Evolutionary conservation across 306 rosid species (phyloP).

Genomic region (Crataegus laevigata): DNA sequence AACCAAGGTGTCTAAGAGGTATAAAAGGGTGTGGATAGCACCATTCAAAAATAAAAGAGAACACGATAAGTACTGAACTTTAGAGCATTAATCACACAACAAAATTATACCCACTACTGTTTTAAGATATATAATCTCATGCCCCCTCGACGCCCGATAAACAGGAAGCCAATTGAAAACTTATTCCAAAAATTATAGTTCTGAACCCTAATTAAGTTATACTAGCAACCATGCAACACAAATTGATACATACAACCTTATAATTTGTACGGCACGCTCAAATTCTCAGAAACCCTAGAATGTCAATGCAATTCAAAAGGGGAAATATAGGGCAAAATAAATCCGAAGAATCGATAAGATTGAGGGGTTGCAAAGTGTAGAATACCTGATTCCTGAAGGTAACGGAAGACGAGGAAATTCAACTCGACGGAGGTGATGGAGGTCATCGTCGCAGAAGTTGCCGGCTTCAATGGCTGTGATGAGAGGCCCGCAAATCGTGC

Average conservation of each 20-base stretch:
- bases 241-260: conserved; percentile 6
- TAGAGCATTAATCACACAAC: not conserved
- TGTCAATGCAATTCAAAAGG: not conserved
- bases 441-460: conserved; percentile 37
- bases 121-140: conserved; percentile 21
- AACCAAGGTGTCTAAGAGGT: no score
- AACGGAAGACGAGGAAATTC: conserved; percentile 78
- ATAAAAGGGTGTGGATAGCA: no score
- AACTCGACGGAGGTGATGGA: conserved; percentile 76
- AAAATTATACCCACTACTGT: not conserved
- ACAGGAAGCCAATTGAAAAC: not conserved
- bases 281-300: conserved; percentile 15
- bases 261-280: not conserved
- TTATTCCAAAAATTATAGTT: not conserved
- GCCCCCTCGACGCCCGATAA: not conserved
- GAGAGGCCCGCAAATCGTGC: conserved; percentile 34
- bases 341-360: not conserved
- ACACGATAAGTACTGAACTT: not conserved
- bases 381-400: conserved; percentile 90
- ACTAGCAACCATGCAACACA: not conserved
- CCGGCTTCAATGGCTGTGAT: conserved; percentile 25
- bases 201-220: conserved; percentile 22
- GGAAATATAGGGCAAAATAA: not conserved
- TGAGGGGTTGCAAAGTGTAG: not conserved
- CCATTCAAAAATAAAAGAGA: no score